Conservation (phyloP, 176 grass and related monocot genomes). For the Musa itinerans region DNA sequence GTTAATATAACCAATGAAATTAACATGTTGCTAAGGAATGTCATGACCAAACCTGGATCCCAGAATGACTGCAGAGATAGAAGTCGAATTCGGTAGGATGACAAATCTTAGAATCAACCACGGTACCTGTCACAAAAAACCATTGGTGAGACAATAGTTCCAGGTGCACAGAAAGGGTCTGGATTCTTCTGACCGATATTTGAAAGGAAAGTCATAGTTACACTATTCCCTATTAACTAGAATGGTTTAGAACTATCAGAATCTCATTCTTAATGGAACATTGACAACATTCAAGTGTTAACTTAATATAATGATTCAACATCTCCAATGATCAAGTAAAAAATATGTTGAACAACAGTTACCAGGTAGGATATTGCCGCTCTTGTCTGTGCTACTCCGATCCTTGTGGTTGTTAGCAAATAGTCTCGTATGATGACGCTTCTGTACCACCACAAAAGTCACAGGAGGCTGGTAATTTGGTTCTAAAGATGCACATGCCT, state of each 20-base stretch:
- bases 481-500: constrained; percentile 96
- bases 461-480: constrained; percentile 99
- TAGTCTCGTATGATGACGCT: constrained; percentile 94
- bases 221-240: background rate
- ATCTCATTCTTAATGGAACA: no score
- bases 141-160: background rate
- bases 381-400: constrained; percentile 84
- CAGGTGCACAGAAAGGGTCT: no score
- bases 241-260: background rate
- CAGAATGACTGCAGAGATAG: constrained; percentile 99
- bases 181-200: background rate
- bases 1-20: no score
- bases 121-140: constrained; percentile 47
- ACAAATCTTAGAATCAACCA: constrained; percentile 99
- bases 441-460: constrained; percentile 98
- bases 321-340: no score
- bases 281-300: no score
- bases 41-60: constrained; percentile 60
- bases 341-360: constrained; percentile 11
- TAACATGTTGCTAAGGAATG: no score
- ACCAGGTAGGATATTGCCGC: constrained; percentile 98
- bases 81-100: constrained; percentile 98
- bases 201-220: background rate
- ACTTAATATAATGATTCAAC: no score
- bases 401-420: constrained; percentile 99